These are phyloP conservation scores for Yamadazyma aaseri DNA, from an alignment of 1,139 yeast species.

Conservation along the genomic window DNA sequence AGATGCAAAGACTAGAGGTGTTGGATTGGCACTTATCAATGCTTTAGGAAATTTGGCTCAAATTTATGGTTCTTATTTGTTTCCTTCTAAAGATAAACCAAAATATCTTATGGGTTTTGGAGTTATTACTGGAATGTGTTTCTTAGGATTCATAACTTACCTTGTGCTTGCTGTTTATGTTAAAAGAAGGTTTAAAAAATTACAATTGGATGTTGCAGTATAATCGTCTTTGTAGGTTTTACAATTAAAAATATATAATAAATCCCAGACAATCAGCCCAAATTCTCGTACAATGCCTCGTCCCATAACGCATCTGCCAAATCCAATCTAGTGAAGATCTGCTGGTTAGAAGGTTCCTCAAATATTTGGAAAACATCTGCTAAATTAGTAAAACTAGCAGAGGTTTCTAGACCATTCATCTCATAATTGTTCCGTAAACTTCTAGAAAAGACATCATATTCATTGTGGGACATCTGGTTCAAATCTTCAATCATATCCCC, in stretches of 20 bases:
- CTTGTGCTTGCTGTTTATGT: constrained; percentile 7
- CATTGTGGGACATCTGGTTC: not conserved
- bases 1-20: constrained; percentile 13
- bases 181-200: constrained; percentile 2
- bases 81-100: constrained; percentile 10
- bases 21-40: constrained; percentile 14
- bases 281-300: constrained; percentile 5
- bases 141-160: constrained; percentile 8
- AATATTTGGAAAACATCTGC: constrained; percentile 8
- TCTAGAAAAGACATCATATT: constrained; percentile 1
- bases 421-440: constrained; percentile 2
- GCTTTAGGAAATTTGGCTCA: constrained; percentile 14
- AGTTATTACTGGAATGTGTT: constrained; percentile 15
- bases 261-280: no score
- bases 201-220: not conserved
- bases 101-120: constrained; percentile 15
- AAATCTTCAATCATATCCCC: not conserved
- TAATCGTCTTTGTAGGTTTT: no score
- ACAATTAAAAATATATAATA: no score
- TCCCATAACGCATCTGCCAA: constrained; percentile 10
- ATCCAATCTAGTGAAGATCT: constrained; percentile 7
- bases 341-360: constrained; percentile 8
- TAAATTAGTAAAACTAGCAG: constrained; percentile 1
- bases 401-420: not conserved
- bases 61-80: constrained; percentile 13